Base-by-base conservation (phyloP, 169 alveolate genomes). In the Plasmodium blacklocki region DNA sequence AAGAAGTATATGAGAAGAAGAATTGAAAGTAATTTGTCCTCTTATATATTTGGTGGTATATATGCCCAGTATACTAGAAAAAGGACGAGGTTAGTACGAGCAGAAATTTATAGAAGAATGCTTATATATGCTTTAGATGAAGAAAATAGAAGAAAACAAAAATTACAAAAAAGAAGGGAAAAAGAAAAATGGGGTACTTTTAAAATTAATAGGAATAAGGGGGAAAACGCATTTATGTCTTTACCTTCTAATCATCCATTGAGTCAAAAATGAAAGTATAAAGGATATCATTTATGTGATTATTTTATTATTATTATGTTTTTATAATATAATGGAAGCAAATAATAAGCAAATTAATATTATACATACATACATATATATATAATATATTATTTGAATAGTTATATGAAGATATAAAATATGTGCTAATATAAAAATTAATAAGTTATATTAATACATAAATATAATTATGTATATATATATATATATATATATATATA, bases 21-120 rank as follows among this genome's bases (percentile, higher is more conserved):
- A 47, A 74, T 93, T 14, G 94, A 87, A 45, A 91, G 94, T 2
- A 90, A 90, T 29, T 70, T 93, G 18, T 93, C 95, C 1, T 90
- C 95, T 49, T 93, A 93, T n/a, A 91, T 93, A 11, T 93, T 89
- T 90, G 94, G 94, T 9, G 95, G 95, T 50, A 76, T 91, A 9
- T 93, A 93, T 72, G 92, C 93, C 14, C 88, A 76, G 60, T 86
- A 73, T 71, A 83, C 94, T 2, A 74, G 93, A 45, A 76, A 89
- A 74, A 71, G 91, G 43, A 74, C 93, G 2, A 80, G 88, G 18
- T 60, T 88, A 71, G 86, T 93, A 7, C 80, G 94, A 19, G 95
- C 93, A 56, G 95, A 93, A 63, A 87, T 88, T 23, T 88, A 93
- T 64, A 67, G 95, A 58, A n/a, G 95, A 39, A 83, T 88, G 94